These are phyloP conservation scores for Paragyromitra xinjiangensis DNA, from an alignment of 495 filamentous ascomycete genomes.

Conservation along the genomic window DNA sequence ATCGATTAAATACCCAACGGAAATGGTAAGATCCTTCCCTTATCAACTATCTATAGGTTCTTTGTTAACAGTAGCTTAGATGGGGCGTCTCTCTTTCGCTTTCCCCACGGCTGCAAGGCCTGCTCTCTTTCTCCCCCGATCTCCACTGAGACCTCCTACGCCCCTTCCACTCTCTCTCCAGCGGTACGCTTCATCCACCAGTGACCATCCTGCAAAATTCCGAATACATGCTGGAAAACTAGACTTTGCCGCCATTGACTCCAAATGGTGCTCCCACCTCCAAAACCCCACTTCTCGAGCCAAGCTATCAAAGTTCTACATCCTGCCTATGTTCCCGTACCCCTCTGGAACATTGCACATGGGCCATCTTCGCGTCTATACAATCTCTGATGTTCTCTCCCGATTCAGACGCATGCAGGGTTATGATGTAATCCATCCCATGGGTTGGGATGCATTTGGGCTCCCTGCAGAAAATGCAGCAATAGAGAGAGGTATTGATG, in stretches of 20 bases:
- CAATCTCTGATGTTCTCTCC: slow-evolving; percentile 84
- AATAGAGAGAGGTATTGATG: slow-evolving; percentile 83
- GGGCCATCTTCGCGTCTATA: slow-evolving; percentile 88
- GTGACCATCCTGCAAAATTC: background rate
- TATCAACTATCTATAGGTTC: background rate
- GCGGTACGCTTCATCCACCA: slow-evolving; percentile 1
- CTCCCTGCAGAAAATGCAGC: slow-evolving; percentile 92
- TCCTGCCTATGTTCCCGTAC: slow-evolving; percentile 93
- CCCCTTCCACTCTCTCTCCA: background rate
- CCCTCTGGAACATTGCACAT: slow-evolving; percentile 90
- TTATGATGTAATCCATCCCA: slow-evolving; percentile 79
- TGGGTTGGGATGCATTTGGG: slow-evolving; percentile 95
- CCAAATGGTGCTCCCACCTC: slow-evolving; percentile 70
- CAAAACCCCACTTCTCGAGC: slow-evolving; percentile 28
- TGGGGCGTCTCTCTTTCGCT: slow-evolving; percentile 40
- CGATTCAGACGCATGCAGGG: slow-evolving; percentile 81
- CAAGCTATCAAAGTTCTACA: slow-evolving; percentile 68
- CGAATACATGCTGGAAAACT: slow-evolving; percentile 57
- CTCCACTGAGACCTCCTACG: background rate
- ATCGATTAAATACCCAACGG: background rate
- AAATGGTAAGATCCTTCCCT: background rate
- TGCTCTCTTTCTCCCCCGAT: background rate
- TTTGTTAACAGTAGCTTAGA: background rate
- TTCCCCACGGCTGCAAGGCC: slow-evolving; percentile 19
- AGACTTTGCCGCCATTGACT: slow-evolving; percentile 71